Base-by-base conservation (phyloP, 441 rosid genomes). In the Eutrema salsugineum region DNA sequence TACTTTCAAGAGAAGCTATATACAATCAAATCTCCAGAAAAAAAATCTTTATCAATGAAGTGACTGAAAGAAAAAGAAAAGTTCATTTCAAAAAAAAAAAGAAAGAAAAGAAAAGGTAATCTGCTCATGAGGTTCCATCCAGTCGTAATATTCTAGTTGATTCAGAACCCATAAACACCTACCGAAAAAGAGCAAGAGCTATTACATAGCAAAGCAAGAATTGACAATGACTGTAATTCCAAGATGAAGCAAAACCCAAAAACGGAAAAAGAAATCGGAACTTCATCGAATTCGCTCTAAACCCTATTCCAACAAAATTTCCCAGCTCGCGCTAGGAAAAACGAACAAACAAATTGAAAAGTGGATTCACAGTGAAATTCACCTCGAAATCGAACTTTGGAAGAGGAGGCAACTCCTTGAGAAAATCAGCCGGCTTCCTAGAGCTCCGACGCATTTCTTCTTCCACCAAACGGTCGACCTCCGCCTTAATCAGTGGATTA, bases 401-500 rank as follows among this genome's bases (percentile, higher is more conserved):
- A n/a, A 87, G 77, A 57, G 96, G 87, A 50, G 97, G 97, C 58
- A 94, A 72, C 71, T 88, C 91, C 71, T 84, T 86, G 63, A 91
- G 91, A 66, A 91, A 91, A 65, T 94, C 97, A 10, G 97, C 78
- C 7, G 99, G 99, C 58, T 90, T 94, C 83, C 88, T 90, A 6
- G 84, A 79, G 81, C 99, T 94, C 64, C 87, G 79, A 9, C 96
- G 95, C 99, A 94, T 94, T 87, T 94, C 99, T 60, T 91, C 97
- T 78, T 90, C 97, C 36, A 92, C 90, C 33, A 92, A 82, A 5
- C 91, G 91, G 73, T 91, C 97, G 6, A 90, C 97, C 82, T 94
- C 99, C 5, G 82, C 82, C 71, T 91, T 92, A 58, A 94, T 81
- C 70, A 59, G 66, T 2, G 92, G 91, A 63, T 90, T 76, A 9